Evolutionary conservation across 2,329 filamentous ascomycete species (phyloP), one percentile per base, ranked within the genome.

Genomic region (Coniochaeta hoffmannii): DNA sequence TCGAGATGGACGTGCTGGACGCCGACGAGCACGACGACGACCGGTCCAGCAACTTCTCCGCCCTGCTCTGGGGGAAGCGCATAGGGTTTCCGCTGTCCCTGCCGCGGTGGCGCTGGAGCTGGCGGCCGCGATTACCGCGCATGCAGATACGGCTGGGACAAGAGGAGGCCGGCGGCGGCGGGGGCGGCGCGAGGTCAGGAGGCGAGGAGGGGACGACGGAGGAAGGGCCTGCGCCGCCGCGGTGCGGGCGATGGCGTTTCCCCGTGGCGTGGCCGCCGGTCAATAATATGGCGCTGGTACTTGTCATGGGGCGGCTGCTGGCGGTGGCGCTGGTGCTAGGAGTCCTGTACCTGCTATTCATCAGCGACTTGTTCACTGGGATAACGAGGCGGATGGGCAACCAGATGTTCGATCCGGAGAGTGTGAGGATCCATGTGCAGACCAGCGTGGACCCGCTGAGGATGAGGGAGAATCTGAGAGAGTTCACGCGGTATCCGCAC

Each of bases 1-100:
- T 95, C 66, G 88, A 97, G 79, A 85, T 96, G 80, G 90, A 95
- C 62, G 83, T 95, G 41, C 82, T 90, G 64, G 90, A 95, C 62
- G 83, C 84, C 28, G n/a, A n/a, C n/a, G 65, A 73, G 22, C 69
- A 73, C 51, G 59, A 57, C 66, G 70, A 35, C 12, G 49, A 50
- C 31, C 49, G 30, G 15, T 34, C 28, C 26, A 32, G 56, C 63
- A 72, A 58, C 56, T 62, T 57, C 11, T 69, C 72, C 30, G 68
- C 75, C 24, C 76, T 73, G 2, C 66, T 74, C 54, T 83, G 79
- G 76, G 74, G 77, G 53, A 84, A 84, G 68, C 70, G 78, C 46
- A 80, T 83, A 64, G 74, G 75, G 22, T 77, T 80, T 58, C 74
- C 73, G 7, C 63, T 82, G 28, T 76, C 78, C 7, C 66, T 82